phyloP scores from a whole-genome alignment of 2,329 filamentous ascomycete genomes.

The Fusarium gaditjirri region DNA sequence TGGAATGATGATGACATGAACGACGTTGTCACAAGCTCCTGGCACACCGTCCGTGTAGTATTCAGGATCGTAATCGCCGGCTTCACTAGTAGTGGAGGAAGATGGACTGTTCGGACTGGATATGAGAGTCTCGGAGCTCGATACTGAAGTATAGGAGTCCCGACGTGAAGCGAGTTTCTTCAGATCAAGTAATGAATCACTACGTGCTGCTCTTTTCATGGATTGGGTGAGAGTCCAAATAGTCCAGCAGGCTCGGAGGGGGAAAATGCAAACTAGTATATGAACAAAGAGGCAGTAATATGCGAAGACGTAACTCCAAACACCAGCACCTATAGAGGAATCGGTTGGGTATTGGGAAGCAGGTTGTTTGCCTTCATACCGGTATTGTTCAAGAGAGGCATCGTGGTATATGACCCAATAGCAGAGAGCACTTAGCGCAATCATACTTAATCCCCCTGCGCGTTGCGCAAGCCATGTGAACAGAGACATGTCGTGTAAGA shows the following conservation, averaged over 20 bases:
- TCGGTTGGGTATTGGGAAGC: conserved; percentile 47
- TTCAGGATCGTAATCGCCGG: conserved; percentile 61
- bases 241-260: conserved; percentile 70
- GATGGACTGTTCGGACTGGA: conserved; percentile 56
- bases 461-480: conserved; percentile 65
- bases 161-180: conserved; percentile 62
- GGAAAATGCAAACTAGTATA: conserved; percentile 70
- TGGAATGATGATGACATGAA: conserved; percentile 76
- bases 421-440: conserved; percentile 59
- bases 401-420: conserved; percentile 67
- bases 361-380: conserved; percentile 56
- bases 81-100: conserved; percentile 61
- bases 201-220: conserved; percentile 58
- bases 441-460: conserved; percentile 65
- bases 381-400: conserved; percentile 55
- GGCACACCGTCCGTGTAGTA: conserved; percentile 57
- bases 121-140: conserved; percentile 65
- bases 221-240: conserved; percentile 66
- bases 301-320: conserved; percentile 66
- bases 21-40: conserved; percentile 56
- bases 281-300: conserved; percentile 75
- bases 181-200: conserved; percentile 57
- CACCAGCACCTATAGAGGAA: conserved; percentile 54
- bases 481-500: conserved; percentile 57
- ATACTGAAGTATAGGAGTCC: conserved; percentile 64